phyloP scores from a whole-genome alignment of 2,329 filamentous ascomycete species.

The Pestalotiopsis sp. region DNA sequence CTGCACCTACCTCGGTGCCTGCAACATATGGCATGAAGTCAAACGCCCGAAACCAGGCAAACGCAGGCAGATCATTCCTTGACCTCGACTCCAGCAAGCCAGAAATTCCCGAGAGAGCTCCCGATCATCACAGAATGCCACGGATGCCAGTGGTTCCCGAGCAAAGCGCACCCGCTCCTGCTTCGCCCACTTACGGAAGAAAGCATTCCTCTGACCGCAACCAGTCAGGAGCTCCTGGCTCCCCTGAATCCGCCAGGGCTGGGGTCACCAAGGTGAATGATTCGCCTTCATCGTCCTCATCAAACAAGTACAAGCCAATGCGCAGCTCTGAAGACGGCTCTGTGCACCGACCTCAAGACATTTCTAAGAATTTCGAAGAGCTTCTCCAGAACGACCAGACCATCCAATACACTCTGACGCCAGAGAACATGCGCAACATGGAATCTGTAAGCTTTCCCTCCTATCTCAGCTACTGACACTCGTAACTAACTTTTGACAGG shows the following conservation, averaged over 20 bases:
- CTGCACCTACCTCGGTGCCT: conserved; percentile 9
- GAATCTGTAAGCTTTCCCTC: conserved; percentile 61
- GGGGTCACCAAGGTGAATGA: conserved; percentile 46
- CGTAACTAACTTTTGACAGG: background rate
- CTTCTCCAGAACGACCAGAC: conserved; percentile 82
- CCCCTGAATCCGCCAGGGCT: conserved; percentile 30
- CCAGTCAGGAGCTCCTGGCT: conserved; percentile 17
- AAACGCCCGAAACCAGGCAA: conserved; percentile 18
- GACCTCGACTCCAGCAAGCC: conserved; percentile 21
- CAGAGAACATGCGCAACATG: conserved; percentile 76
- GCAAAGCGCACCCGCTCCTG: conserved; percentile 25
- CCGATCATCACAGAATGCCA: conserved; percentile 22
- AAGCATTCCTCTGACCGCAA: conserved; percentile 8
- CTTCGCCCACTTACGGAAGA: conserved; percentile 16
- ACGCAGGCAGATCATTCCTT: conserved; percentile 10
- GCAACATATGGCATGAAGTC: conserved; percentile 17
- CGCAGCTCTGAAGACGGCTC: conserved; percentile 61
- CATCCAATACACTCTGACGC: conserved; percentile 80
- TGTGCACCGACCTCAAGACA: conserved; percentile 52
- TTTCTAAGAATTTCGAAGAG: conserved; percentile 73
- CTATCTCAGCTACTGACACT: background rate
- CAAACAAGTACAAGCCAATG: conserved; percentile 53
- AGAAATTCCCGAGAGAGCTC: conserved; percentile 22
- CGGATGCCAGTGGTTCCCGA: conserved; percentile 32
- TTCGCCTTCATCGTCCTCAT: conserved; percentile 52